Conservation (phyloP, 495 filamentous ascomycete species). For the Venustampulla echinocandica region DNA sequence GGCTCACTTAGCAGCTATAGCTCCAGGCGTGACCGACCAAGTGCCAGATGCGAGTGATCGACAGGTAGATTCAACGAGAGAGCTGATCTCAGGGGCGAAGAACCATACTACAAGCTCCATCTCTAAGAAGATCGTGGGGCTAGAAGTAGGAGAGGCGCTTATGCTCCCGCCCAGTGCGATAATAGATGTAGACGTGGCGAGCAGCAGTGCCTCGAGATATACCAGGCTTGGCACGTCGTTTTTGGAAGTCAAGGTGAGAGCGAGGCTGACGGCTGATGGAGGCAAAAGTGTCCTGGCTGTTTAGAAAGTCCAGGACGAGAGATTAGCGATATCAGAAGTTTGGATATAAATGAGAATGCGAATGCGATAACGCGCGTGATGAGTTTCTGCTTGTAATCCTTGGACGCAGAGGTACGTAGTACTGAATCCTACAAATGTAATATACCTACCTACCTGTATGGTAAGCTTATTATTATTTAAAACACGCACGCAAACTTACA, state of each 20-base stretch:
- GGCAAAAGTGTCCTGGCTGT: too few species aligned
- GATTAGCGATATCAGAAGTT: not conserved
- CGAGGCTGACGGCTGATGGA: not conserved
- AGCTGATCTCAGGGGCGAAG: conserved; percentile 34
- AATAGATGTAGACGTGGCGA: not conserved
- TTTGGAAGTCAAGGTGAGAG: not conserved
- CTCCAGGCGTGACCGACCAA: not conserved
- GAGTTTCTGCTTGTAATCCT: too few species aligned
- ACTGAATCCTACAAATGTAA: too few species aligned
- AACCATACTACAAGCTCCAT: conserved; percentile 6
- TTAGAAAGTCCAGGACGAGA: too few species aligned
- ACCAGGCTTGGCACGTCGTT: not conserved
- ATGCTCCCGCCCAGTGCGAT: conserved; percentile 22
- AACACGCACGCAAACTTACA: too few species aligned
- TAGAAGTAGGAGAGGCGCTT: conserved; percentile 23
- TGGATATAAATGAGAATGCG: too few species aligned
- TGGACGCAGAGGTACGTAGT: too few species aligned
- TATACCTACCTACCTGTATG: too few species aligned
- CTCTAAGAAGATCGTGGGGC: conserved; percentile 18
- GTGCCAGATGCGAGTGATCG: conserved; percentile 6
- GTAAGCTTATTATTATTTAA: too few species aligned
- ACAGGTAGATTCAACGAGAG: conserved; percentile 47
- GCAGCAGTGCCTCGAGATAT: not conserved
- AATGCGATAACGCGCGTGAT: too few species aligned
- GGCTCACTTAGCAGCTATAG: not conserved